These are phyloP conservation scores for Thymus quinquecostatus DNA, from an alignment of 257 asterid species.

Conservation along the genomic window DNA sequence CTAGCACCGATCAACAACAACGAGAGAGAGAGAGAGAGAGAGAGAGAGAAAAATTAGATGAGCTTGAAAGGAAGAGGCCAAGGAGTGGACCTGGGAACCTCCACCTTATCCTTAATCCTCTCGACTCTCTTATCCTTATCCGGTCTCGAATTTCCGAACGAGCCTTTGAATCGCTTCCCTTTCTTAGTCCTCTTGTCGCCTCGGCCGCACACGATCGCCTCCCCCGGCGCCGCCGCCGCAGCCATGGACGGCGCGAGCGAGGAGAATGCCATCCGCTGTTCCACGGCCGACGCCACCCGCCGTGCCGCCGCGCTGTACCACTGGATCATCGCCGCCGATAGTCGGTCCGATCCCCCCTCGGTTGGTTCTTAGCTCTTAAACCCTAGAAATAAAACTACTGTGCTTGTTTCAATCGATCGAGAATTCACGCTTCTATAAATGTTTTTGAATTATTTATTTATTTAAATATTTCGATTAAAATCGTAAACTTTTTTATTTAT, in stretches of 20 bases:
- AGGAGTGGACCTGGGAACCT: conserved; percentile 91
- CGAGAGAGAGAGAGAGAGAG: too few relatives aligned
- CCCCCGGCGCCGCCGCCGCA: conserved; percentile 43
- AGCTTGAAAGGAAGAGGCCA: conserved; percentile 97
- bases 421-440: not conserved
- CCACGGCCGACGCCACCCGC: conserved; percentile 39
- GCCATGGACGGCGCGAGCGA: conserved; percentile 39
- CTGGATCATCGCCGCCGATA: conserved; percentile 50
- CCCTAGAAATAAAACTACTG: conserved; percentile 40
- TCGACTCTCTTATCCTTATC: conserved; percentile 72
- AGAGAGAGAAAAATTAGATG: conserved; percentile 36
- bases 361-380: conserved; percentile 34
- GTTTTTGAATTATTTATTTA: too few relatives aligned
- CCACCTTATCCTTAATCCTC: conserved; percentile 75
- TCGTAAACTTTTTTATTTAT: too few relatives aligned
- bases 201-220: conserved; percentile 71
- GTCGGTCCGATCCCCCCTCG: conserved; percentile 16
- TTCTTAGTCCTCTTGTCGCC: conserved; percentile 86
- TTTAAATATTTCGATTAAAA: too few relatives aligned
- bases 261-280: conserved; percentile 47
- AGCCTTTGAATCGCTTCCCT: conserved; percentile 84
- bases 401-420: not conserved
- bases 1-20: conserved; percentile 18
- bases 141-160: conserved; percentile 75
- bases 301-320: conserved; percentile 52